Evolutionary conservation across 306 rosid species (phyloP).

Genomic region (Vigna angularis): DNA sequence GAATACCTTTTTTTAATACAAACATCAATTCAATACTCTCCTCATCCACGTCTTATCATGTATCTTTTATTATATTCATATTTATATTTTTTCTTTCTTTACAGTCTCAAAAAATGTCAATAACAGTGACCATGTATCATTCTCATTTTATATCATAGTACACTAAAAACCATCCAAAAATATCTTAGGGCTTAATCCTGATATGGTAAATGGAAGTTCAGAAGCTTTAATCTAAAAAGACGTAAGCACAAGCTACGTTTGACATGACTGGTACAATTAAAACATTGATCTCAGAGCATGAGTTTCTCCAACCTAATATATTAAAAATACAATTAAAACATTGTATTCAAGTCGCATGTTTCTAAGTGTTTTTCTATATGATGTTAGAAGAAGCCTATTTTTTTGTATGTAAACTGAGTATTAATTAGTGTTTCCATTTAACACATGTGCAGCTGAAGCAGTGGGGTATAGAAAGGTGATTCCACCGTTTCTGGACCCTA

Average conservation of each 20-base stretch:
- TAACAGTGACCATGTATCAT: neutral
- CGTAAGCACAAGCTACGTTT: neutral
- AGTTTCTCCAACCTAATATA: too few species aligned
- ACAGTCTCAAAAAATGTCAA: neutral
- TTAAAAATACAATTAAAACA: neutral
- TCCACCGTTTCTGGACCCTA: slow-evolving; percentile 77
- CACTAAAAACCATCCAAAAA: neutral
- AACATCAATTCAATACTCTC: too few species aligned
- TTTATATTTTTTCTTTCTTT: neutral
- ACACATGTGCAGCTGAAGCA: slow-evolving; percentile 63
- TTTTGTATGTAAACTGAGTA: neutral
- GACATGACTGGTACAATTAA: neutral
- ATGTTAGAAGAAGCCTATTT: neutral
- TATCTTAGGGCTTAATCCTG: neutral
- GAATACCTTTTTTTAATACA: neutral
- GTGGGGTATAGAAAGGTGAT: slow-evolving; percentile 59
- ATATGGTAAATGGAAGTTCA: neutral
- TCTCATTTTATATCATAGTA: neutral
- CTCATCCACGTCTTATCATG: neutral
- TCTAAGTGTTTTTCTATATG: neutral
- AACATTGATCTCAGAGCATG: too few species aligned
- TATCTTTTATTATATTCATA: neutral
- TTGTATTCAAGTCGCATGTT: neutral
- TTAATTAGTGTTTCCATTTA: neutral
- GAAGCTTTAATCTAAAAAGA: neutral